phyloP scores from a whole-genome alignment of 106 monocot genomes.

The Acanthochlamys bracteata region DNA sequence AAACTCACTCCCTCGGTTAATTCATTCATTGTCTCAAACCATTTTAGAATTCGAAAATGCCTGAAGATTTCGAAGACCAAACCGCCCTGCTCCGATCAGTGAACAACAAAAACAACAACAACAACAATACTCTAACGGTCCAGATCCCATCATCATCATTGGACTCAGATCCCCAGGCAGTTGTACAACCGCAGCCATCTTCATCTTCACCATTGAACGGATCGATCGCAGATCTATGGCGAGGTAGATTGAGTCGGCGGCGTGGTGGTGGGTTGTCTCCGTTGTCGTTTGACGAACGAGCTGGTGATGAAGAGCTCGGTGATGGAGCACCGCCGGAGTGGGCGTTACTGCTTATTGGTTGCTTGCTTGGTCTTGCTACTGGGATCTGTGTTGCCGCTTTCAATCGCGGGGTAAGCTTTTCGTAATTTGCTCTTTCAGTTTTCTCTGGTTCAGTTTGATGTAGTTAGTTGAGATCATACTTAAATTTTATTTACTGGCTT shows the following conservation, averaged over 20 bases:
- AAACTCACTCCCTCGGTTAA: too few species aligned
- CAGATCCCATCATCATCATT: slow-evolving; percentile 12
- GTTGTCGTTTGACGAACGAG: slow-evolving; percentile 1
- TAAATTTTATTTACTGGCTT: neutral
- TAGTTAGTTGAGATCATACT: neutral
- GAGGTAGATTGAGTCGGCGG: slow-evolving; percentile 28
- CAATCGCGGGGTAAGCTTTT: slow-evolving; percentile 68
- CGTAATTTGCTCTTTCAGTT: neutral
- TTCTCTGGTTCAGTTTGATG: neutral
- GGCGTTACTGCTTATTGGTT: slow-evolving; percentile 94
- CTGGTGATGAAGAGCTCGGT: slow-evolving; percentile 46
- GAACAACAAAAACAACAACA: too few species aligned
- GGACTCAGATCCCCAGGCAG: slow-evolving; percentile 29
- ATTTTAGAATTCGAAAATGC: neutral
- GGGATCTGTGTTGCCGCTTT: slow-evolving; percentile 97
- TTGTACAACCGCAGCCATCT: neutral
- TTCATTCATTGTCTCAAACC: too few species aligned
- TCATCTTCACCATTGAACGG: slow-evolving; percentile 18
- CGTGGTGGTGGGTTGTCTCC: slow-evolving; percentile 14
- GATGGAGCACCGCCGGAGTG: slow-evolving; percentile 98
- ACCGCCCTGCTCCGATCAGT: slow-evolving; percentile 34
- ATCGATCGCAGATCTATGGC: slow-evolving; percentile 49
- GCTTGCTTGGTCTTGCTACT: slow-evolving; percentile 93
- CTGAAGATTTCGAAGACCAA: slow-evolving; percentile 30
- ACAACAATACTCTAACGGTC: neutral